Evolutionary conservation across 768 basidiomycete species (phyloP), one percentile per base, ranked within the genome.

Genomic region (Pholiota molesta): DNA sequence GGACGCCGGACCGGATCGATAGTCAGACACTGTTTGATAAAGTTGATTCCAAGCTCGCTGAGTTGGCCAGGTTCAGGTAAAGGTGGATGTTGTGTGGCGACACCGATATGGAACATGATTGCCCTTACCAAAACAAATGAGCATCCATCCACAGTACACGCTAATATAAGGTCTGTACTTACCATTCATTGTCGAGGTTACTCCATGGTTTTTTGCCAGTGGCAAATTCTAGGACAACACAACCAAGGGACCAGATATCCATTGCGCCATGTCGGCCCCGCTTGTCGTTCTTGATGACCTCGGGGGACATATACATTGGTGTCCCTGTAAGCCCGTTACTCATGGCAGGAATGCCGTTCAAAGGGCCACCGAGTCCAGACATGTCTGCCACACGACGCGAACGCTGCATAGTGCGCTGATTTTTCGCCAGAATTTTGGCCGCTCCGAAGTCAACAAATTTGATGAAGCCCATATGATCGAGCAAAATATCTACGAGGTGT

Each of bases 241-340:
- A 99, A 17, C 97, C 97, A 60, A 98, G 77, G 23, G 95, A 94
- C 97, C 97, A 99, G 47, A 99, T 89, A 73, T 99, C 97, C 92
- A 97, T 97, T 11, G 97, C 94, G 17, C 97, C 97, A 65, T 93
- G 88, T 55, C 91, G 83, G 28, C 95, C 95, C 14, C 88, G 81
- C 64, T 84, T 89, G 68, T 97, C 94, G 68, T 92, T 97, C 78
- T 97, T 94, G 79, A 99, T 99, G 57, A 97, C 88, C 73, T 99
- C 97, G 1, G 97, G 97, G 5, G 96, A 97, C 94, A 99, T 98
- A 75, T 99, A 99, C 97, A 99, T 99, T 0, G 97, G 97, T 13
- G 97, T 99, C 17, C 95, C 97, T 1, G 96, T 97, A 35, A 99
- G 78, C 67, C 92, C 92, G 75, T 95, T 95, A 72, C 89, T 88